A percentile compares a stretch with the other conserved stretches of the same genome.
phyloP scores from a whole-genome alignment of 441 rosid genomes.

The Arabidopsis hybrid region DNA sequence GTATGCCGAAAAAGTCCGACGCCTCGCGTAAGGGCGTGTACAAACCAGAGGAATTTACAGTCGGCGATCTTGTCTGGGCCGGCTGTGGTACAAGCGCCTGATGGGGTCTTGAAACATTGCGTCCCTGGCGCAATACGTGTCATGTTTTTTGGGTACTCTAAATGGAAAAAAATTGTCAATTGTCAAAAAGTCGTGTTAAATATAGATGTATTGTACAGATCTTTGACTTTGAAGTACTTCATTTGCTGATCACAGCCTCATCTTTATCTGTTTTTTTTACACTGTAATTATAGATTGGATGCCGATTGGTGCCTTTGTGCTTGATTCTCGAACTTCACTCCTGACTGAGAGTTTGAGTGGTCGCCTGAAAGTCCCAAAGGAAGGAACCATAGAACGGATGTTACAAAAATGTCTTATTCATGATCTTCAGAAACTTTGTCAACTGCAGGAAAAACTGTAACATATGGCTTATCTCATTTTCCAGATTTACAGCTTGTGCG shows the following conservation, averaged over 20 bases:
- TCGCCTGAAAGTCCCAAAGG: constrained; percentile 53
- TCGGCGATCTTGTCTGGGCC: constrained; percentile 64
- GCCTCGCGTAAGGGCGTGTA: constrained; percentile 39
- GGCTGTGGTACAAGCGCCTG: constrained; percentile 84
- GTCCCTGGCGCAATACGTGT: constrained; percentile 80
- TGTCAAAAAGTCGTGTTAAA: too few species aligned
- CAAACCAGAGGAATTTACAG: constrained; percentile 48
- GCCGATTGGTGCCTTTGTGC: constrained; percentile 86
- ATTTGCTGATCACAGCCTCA: background rate
- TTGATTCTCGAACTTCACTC: constrained; percentile 68
- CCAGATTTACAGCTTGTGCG: constrained; percentile 98
- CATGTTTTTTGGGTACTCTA: constrained; percentile 90
- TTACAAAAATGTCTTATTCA: constrained; percentile 34
- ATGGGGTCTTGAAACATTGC: constrained; percentile 69
- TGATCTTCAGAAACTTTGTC: constrained; percentile 3
- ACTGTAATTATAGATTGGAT: constrained; percentile 77
- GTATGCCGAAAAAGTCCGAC: constrained; percentile 47
- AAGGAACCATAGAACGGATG: constrained; percentile 51
- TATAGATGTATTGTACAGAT: constrained; percentile 19
- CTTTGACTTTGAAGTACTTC: constrained; percentile 26
- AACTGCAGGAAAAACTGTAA: background rate
- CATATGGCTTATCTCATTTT: constrained; percentile 30
- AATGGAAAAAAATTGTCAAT: too few species aligned
- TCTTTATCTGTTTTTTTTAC: constrained; percentile 18
- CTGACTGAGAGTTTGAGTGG: constrained; percentile 63